These are phyloP conservation scores for Singerocomus rubriflavus DNA, from an alignment of 1,284 basidiomycete genomes.

Conservation along the genomic window DNA sequence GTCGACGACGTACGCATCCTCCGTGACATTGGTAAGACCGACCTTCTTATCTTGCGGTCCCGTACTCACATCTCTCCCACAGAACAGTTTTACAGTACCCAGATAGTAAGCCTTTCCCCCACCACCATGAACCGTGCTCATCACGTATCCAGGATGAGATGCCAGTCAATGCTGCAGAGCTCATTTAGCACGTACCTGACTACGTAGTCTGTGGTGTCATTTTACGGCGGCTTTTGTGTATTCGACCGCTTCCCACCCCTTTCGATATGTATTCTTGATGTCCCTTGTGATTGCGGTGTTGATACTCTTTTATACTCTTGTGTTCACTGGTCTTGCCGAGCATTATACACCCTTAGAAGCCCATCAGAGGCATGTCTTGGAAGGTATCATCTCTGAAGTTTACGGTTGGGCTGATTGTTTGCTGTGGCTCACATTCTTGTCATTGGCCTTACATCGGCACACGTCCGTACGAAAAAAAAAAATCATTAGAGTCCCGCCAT, in stretches of 20 bases:
- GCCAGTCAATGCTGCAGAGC: conserved; percentile 88
- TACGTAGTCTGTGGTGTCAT: background rate
- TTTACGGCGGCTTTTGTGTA: conserved; percentile 2
- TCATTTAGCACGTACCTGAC: conserved; percentile 50
- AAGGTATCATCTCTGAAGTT: background rate
- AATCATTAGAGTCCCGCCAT: background rate
- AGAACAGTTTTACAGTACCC: conserved; percentile 88
- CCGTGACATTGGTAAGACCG: conserved; percentile 77
- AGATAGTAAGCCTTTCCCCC: conserved; percentile 60
- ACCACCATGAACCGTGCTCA: conserved; percentile 8
- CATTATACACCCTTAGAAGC: background rate
- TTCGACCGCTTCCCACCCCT: conserved; percentile 2
- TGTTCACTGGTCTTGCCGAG: conserved; percentile 8
- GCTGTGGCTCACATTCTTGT: background rate
- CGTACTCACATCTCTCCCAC: conserved; percentile 19
- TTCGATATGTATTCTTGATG: conserved; percentile 20
- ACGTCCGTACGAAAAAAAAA: background rate
- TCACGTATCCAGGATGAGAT: conserved; percentile 73
- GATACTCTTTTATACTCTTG: conserved; percentile 34
- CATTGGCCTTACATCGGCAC: background rate
- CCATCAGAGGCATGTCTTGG: background rate
- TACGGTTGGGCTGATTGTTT: background rate
- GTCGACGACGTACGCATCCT: conserved; percentile 88
- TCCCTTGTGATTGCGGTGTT: conserved; percentile 37
- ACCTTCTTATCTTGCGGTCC: background rate